Base-by-base conservation (phyloP, 2,329 filamentous ascomycete species). In the Arachnomyces sp. region DNA sequence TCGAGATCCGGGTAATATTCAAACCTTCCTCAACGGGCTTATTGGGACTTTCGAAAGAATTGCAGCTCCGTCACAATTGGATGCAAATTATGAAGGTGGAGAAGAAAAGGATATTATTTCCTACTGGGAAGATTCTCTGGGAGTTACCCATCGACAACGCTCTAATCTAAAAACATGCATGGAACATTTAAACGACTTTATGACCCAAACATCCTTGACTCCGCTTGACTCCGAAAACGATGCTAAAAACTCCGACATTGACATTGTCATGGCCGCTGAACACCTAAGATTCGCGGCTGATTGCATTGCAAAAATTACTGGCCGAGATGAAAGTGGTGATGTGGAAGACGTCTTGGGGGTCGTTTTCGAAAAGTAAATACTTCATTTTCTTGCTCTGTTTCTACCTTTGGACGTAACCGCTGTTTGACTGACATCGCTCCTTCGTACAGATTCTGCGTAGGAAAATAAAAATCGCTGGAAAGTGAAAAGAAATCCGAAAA, bases 271-370 rank as follows among this genome's bases (percentile, higher is more conserved):
- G 17, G 89, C 88, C 8, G 92, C 92, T 1, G 92, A 98, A 62
- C 80, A 89, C 56, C 71, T 98, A 40, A 81, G 92, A 32, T 79
- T 78, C 49, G 89, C 88, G 9, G 88, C 86, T 1, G 77, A 82
- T 38, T 82, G 79, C 47, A 71, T 95, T n/a, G 84, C 87, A 2
- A 78, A 80, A 42, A 94, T 96, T 52, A 96, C 88, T 1, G 92
- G 92, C 1, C 78, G 78, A 40, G 89, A 88, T 1, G 86, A 88
- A 52, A 77, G 76, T 31, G 86, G 88, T 2, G 90, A 96, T 62
- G 87, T 96, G 12, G 90, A 98, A 60, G 92, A 96, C 57, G 86
- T 98, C 6, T 67, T 98, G 33, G 92, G 92, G 0, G 89, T 98
- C 15, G 89, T 98, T 3, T 98, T 98, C 67, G 90, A 96, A 62